Evolutionary conservation across 2,329 filamentous ascomycete genomes (phyloP).

Genomic region (Penicillium brasilianum): DNA sequence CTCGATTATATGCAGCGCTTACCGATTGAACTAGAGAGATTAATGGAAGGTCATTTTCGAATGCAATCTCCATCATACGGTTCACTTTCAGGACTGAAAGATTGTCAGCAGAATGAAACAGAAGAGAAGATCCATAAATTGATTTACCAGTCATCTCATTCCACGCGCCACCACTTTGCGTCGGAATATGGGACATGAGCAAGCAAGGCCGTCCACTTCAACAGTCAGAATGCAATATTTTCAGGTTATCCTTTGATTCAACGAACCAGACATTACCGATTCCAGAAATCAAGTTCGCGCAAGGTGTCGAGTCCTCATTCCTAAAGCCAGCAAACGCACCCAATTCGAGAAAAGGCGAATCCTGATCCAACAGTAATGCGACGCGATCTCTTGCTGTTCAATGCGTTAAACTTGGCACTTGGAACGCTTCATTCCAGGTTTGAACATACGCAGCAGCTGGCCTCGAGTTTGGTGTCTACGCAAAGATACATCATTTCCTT

Average conservation of each 20-base stretch:
- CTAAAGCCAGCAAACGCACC: conserved; percentile 45
- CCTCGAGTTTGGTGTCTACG: conserved; percentile 36
- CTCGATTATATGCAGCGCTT: background rate
- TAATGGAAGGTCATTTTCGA: conserved; percentile 49
- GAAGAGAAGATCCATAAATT: background rate
- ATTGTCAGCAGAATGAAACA: background rate
- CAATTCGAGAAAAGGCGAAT: conserved; percentile 49
- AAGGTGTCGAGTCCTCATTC: conserved; percentile 43
- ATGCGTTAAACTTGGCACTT: background rate
- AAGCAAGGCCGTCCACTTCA: conserved; percentile 43
- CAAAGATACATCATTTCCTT: conserved; percentile 39
- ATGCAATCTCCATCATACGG: conserved; percentile 45
- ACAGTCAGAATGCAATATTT: background rate
- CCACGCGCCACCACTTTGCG: conserved; percentile 51
- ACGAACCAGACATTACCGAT: conserved; percentile 43
- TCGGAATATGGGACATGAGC: conserved; percentile 50
- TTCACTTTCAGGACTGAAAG: conserved; percentile 40
- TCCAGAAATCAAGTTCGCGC: conserved; percentile 46
- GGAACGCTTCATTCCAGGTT: background rate
- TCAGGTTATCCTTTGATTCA: background rate
- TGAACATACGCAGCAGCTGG: conserved; percentile 36
- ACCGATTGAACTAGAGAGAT: conserved; percentile 49
- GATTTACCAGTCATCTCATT: conserved; percentile 47
- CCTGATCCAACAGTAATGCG: conserved; percentile 44
- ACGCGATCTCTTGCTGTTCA: conserved; percentile 46